Base-by-base conservation (phyloP, 257 asterid species). In the Cruciata laevipes region DNA sequence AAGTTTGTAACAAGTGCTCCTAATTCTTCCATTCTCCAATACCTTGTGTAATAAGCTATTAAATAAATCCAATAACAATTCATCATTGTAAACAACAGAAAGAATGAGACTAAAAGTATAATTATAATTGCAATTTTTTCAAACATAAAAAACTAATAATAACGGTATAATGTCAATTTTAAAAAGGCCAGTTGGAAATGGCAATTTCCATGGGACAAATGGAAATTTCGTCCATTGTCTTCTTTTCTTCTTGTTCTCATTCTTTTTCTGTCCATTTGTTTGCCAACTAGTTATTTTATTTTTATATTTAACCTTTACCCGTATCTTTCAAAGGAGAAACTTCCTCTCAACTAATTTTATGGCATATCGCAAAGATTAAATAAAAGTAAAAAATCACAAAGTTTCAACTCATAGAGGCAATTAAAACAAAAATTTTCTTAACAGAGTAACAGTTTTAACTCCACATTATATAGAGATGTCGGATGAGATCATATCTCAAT, bases 311-410 rank as follows among this genome's bases (percentile, higher is more conserved):
- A 44, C 25, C 14, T 53, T 7, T 47, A 25, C 24, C 66, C 5
- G 32, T 60, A 32, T 37, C 44, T 14, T 27, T 16, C 47, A 30
- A 11, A 32, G 25, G 47, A 32, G 66, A 61, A 61, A 32, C 66
- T 61, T 61, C 66, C 66, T 33, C 44, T 16, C 53, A 47, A n/a
- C 47, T 2, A 61, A 30, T 10, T 61, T 61, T 61, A 61, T 31
- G 66, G 3, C 35, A 32, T 17, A 7, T 17, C 32, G 32, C 66
- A 61, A 7, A 17, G 47, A 31, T 6, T 24, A 18, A 8, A 11
- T 14, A 55, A 25, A 21, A 53, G 27, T 20, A 53, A 0, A 56
- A 53, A 0, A 56, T 20, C 61, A 56, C 5, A 1, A 56, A 21
- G 10, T 8, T 56, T 21, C 16, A 56, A 56, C 61, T 7, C 59